Percentiles rank a stretch among this genome's conserved stretches.
These are phyloP conservation scores for Boletus rufocinnamomeus DNA, from an alignment of 768 basidiomycete species.

Conservation along the genomic window DNA sequence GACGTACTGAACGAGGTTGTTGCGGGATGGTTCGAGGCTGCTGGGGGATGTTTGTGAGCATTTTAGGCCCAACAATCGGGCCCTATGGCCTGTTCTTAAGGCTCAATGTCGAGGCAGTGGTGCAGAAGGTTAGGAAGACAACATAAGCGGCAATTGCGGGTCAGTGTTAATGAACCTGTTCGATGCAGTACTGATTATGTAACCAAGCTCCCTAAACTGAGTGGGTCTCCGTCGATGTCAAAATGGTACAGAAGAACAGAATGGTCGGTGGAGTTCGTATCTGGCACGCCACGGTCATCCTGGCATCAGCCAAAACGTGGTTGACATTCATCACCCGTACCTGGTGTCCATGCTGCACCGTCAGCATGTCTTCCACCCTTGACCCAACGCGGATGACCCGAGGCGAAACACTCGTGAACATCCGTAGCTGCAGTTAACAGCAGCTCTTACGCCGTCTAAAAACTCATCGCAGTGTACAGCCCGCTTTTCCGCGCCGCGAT, in stretches of 20 bases:
- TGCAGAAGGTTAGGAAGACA: slow-evolving; percentile 19
- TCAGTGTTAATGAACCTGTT: slow-evolving; percentile 23
- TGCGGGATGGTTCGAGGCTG: slow-evolving; percentile 21
- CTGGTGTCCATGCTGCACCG: not conserved
- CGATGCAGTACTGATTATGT: slow-evolving; percentile 28
- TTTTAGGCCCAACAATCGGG: slow-evolving; percentile 22
- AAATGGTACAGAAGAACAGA: not conserved
- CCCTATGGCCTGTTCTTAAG: slow-evolving; percentile 33
- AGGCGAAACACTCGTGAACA: slow-evolving; percentile 1
- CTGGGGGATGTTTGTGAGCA: slow-evolving; percentile 26
- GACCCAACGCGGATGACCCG: slow-evolving; percentile 14
- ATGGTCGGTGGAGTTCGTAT: not conserved
- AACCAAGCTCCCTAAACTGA: not conserved
- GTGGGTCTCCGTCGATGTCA: slow-evolving; percentile 15
- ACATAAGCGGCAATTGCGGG: slow-evolving; percentile 25
- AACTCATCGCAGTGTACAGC: slow-evolving; percentile 13
- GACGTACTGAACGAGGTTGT: slow-evolving; percentile 19
- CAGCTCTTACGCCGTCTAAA: not conserved
- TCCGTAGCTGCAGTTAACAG: not conserved
- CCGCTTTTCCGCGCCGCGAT: not conserved
- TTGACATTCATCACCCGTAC: not conserved
- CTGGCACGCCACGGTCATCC: not conserved
- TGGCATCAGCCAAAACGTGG: not conserved
- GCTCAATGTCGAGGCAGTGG: slow-evolving; percentile 28
- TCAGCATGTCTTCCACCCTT: slow-evolving; percentile 40